Conservation (phyloP, 164 flowering plant species). For the Magnolia kwangsiensis region DNA sequence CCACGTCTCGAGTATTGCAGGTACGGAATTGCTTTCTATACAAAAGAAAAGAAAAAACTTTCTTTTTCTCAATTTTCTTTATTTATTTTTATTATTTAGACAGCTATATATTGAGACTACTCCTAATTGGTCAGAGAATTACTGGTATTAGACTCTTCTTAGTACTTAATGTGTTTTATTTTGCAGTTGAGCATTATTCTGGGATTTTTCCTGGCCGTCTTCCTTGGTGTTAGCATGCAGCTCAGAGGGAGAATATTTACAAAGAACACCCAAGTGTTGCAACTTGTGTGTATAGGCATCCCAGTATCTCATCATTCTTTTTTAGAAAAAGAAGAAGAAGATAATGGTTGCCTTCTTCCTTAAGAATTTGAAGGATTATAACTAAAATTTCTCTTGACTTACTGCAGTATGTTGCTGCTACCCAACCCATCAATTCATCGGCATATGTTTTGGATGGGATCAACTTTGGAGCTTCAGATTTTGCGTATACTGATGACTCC, state of each 20-base stretch:
- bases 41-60: background rate
- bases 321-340: background rate
- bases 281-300: conserved; percentile 54
- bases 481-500: conserved; percentile 68
- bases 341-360: background rate
- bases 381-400: conserved; percentile 4
- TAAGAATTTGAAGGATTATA: background rate
- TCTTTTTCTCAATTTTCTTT: background rate
- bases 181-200: conserved; percentile 73
- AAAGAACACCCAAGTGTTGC: conserved; percentile 51
- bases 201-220: conserved; percentile 51
- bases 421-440: conserved; percentile 76
- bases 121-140: background rate
- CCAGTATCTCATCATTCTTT: conserved; percentile 50
- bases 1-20: conserved; percentile 81
- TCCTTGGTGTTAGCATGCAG: conserved; percentile 58
- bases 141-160: background rate
- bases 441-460: conserved; percentile 88
- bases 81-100: background rate
- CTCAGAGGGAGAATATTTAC: conserved; percentile 69
- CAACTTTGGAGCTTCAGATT: conserved; percentile 91
- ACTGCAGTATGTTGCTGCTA: conserved; percentile 75
- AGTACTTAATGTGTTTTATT: background rate
- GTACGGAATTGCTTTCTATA: conserved; percentile 21
- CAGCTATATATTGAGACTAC: background rate